Evolutionary conservation across 1,284 basidiomycete genomes (phyloP), one percentile per base, ranked within the genome.

Genomic region (Rhodotorula sp.): DNA sequence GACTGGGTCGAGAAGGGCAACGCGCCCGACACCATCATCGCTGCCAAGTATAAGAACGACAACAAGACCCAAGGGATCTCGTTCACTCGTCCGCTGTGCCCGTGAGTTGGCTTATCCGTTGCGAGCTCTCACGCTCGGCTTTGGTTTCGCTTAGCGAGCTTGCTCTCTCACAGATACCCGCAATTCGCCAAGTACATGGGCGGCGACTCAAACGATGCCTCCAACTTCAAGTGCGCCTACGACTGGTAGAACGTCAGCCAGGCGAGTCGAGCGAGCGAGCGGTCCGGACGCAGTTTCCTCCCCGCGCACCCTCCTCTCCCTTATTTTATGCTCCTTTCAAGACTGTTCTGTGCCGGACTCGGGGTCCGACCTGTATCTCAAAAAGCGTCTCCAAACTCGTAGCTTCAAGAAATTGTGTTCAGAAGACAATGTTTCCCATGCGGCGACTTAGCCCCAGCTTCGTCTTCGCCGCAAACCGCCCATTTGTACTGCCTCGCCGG

Each of bases 1-100:
- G 65, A 71, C n/a, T 75, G 74, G 74, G 58, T 66, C n/a, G 74
- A 75, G 60, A 67, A 74, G 18, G 74, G 70, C 46, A 53, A 53
- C 26, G 67, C 68, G 15, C 74, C 74, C 14, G 54, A 69, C 6
- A n/a, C 30, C 26, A 15, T 75, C 64, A 66, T 75, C 33, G 64
- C 59, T 4, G 58, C 56, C 33, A 59, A 64, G 33, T 75, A 71
- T 62, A 45, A 49, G 55, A 26, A 60, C 56, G 53, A 58, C 56
- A 51, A 73, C 54, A 60, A 51, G 33, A 22, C 44, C 0, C n/a
- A 57, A 15, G 71, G 71, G 4, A 26, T 66, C n/a, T 26, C 44
- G n/a, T 70, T 70, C 44, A 55, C 62, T 48, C 49, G 71, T 12
- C 67, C 64, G 42, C 48, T 70, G 4, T 73, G 71, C 63, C 30